Conservation (phyloP, 371 early-diverging fungal genomes). For the Haplosporangium sp. region DNA sequence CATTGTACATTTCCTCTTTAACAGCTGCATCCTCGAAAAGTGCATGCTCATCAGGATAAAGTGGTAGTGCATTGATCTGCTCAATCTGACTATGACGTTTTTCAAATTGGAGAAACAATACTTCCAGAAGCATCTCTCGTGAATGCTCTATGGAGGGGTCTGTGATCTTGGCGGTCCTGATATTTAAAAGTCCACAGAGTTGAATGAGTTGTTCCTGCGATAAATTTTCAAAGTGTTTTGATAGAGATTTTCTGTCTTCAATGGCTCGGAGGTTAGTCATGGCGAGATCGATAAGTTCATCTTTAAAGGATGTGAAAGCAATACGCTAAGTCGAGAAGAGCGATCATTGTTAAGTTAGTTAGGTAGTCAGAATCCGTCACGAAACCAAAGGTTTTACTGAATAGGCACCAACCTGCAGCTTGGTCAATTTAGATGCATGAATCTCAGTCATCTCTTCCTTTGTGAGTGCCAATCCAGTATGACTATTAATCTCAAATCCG, state of each 20-base stretch:
- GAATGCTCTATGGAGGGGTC: slow-evolving; percentile 50
- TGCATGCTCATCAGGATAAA: slow-evolving; percentile 86
- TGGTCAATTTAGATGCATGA: slow-evolving; percentile 69
- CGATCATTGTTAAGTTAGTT: not conserved
- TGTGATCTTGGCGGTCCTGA: slow-evolving; percentile 65
- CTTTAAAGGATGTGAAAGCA: slow-evolving; percentile 74
- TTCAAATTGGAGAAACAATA: slow-evolving; percentile 69
- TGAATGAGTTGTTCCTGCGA: slow-evolving; percentile 59
- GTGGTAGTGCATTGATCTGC: slow-evolving; percentile 73
- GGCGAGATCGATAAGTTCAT: slow-evolving; percentile 77
- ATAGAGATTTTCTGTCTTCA: slow-evolving; percentile 64
- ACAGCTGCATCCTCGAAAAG: slow-evolving; percentile 69
- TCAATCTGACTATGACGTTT: slow-evolving; percentile 76
- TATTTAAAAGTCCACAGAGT: slow-evolving; percentile 68
- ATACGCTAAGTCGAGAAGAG: slow-evolving; percentile 55
- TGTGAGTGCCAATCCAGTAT: slow-evolving; percentile 81
- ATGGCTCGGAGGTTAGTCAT: slow-evolving; percentile 79
- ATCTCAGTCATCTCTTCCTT: slow-evolving; percentile 71
- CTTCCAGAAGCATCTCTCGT: slow-evolving; percentile 64
- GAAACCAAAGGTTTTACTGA: not conserved
- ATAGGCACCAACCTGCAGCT: slow-evolving; percentile 69
- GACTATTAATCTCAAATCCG: slow-evolving; percentile 86
- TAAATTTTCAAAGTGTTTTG: slow-evolving; percentile 68
- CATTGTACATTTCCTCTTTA: slow-evolving; percentile 71
- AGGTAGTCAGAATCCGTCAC: not conserved